Percentiles rank a stretch among this genome's conserved stretches.
phyloP scores from a whole-genome alignment of 192 early-diverging fungal genomes.

The Backusella luteola region DNA sequence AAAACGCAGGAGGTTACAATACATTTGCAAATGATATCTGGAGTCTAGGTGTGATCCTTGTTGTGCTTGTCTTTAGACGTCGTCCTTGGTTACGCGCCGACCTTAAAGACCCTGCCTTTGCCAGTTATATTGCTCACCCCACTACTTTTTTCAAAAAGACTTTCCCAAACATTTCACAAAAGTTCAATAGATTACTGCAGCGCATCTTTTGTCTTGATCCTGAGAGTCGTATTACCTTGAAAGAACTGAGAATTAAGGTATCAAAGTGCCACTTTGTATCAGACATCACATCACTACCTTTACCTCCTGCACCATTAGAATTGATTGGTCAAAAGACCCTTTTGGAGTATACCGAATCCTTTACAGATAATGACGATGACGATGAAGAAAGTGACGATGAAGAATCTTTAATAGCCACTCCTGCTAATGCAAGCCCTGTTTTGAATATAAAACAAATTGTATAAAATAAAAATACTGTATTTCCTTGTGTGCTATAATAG shows the following conservation, averaged over 20 bases:
- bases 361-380: neutral
- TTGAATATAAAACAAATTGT: slow-evolving; percentile 4
- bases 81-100: slow-evolving; percentile 74
- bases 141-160: slow-evolving; percentile 63
- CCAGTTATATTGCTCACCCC: slow-evolving; percentile 45
- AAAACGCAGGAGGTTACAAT: slow-evolving; percentile 44
- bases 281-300: neutral
- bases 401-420: neutral
- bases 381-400: neutral
- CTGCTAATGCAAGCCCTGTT: slow-evolving; percentile 10
- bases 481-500: neutral
- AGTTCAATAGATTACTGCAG: slow-evolving; percentile 52
- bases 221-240: slow-evolving; percentile 37
- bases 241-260: slow-evolving; percentile 31
- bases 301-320: neutral
- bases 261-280: slow-evolving; percentile 10
- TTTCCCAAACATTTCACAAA: slow-evolving; percentile 50
- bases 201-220: slow-evolving; percentile 48
- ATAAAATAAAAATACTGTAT: neutral
- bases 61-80: slow-evolving; percentile 76
- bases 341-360: slow-evolving; percentile 1
- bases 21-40: slow-evolving; percentile 77
- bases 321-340: neutral
- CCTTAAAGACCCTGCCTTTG: slow-evolving; percentile 58
- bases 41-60: slow-evolving; percentile 92